Base-by-base conservation (phyloP, 768 basidiomycete species). In the Mycena haematopus region DNA sequence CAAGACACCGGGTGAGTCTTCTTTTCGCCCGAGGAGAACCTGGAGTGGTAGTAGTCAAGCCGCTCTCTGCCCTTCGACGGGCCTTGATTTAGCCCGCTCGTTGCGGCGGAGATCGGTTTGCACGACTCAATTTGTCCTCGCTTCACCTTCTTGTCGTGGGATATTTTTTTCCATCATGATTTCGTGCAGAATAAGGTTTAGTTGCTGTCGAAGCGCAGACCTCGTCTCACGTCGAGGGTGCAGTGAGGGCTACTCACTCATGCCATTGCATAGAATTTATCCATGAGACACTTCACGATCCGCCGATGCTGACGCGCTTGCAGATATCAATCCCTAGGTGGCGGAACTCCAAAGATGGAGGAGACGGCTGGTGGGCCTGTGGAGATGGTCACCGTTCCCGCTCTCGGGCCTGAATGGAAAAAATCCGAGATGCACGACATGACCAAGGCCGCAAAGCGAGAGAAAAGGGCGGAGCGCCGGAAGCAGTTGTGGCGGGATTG, bases 361-460 rank as follows among this genome's bases (percentile, higher is more conserved):
- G 79, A 79, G 14, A 53, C 75, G 9, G 54, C 75, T 19, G 58
- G 69, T 5, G 79, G 79, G 11, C 86, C 84, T 3, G 91, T 95
- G 24, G 95, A 98, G 75, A 81, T 96, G 74, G 90, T 96, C 46
- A 96, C 95, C 0, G 93, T 97, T 0, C 95, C 95, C 3, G 92
- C 92, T 2, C 81, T 98, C 3, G 95, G 95, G 21, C 79, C 95
- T 0, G 95, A 98, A 77, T 98, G 95, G 95, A 84, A 84, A 25
- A 86, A 87, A 52, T 78, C 83, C 21, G 95, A 98, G 73, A 76
- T 97, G 74, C 84, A 82, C 51, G 83, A 84, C 38, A 90, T 93
- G 85, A 91, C 90, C 1, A 90, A 88, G 70, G 77, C 86, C 2
- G 91, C 85, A 6, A 84, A 84, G 71, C 80, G 83, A 29, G 89